These are phyloP conservation scores for Eucalyptus urophylla DNA, from an alignment of 345 rosid genomes.

Conservation along the genomic window DNA sequence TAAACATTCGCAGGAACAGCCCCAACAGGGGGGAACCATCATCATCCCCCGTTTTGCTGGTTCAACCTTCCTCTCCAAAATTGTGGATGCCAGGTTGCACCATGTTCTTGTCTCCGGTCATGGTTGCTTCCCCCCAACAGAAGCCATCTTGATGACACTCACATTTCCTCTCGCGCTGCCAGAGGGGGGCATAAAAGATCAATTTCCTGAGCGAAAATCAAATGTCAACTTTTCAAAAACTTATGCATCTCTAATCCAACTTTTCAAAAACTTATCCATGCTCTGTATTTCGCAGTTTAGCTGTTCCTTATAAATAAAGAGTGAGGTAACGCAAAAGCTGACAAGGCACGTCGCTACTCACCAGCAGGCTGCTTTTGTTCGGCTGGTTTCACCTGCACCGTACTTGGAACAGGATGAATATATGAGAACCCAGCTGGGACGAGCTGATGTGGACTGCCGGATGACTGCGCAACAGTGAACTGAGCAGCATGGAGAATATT, in stretches of 20 bases:
- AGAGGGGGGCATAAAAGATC: not conserved
- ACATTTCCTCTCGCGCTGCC: constrained; percentile 4
- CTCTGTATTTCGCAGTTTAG: not conserved
- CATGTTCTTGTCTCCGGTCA: not conserved
- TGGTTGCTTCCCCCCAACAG: not conserved
- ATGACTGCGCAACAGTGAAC: constrained; percentile 28
- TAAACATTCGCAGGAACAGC: not conserved
- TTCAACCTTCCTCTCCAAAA: not conserved
- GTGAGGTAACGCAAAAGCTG: not conserved
- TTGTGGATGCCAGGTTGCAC: not conserved
- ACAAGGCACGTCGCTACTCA: constrained; percentile 27
- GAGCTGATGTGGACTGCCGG: constrained; percentile 53
- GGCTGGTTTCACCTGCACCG: constrained; percentile 70
- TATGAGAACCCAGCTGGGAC: constrained; percentile 52
- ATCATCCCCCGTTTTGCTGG: not conserved
- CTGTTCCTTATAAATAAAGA: not conserved
- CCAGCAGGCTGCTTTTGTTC: constrained; percentile 89
- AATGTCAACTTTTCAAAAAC: constrained; percentile 1
- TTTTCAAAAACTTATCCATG: not conserved
- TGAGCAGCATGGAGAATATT: constrained; percentile 29
- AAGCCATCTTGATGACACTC: not conserved
- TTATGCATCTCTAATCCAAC: not conserved
- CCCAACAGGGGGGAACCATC: not conserved
- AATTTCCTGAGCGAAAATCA: not conserved
- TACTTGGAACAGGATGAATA: constrained; percentile 38